Base-by-base conservation (phyloP, 225 moss, liverwort and hornwort species). In the Asterella californica region DNA sequence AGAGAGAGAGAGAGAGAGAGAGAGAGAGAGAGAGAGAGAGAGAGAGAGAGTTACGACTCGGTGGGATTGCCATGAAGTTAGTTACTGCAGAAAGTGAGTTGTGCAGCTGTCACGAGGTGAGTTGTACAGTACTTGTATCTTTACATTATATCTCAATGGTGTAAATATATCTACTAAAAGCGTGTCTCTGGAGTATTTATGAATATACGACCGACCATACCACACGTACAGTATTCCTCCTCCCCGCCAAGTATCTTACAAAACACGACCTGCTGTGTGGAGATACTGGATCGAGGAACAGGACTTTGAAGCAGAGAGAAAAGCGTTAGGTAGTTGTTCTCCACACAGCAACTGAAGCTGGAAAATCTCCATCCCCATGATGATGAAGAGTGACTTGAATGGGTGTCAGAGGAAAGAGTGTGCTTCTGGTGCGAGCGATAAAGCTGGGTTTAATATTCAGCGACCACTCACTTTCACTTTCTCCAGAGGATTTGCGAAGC, bases 351-450 rank as follows among this genome's bases (percentile, higher is more conserved):
- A 30, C 61, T 27, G 25, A 29, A 65, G 22, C 1, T 0, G n/a
- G 48, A 15, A 47, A 22, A 72, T 48, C 9, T 22, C 6, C 15
- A 0, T 42, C 7, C 7, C 45, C 72, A 72, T 72, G 48, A 72
- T 72, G 49, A 29, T 3, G 27, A 29, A 42, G 42, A 42, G 42
- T 42, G 37, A 22, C 72, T 72, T 72, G 48, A 47, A 72, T 49
- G 72, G 2, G 72, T 72, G 72, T 72, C 72, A 72, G 72, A 70
- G 22, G 37, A 70, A 42, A 70, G 69, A 42, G 69, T 38, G 69
- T 45, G 69, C 37, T 42, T 67, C 67, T 70, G 42, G 38, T 70
- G 24, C 69, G 38, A 6, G 69, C 32, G 65, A 15, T 7, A 70
- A 42, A 38, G 34, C 12, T 12, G 3, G 22, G 37, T 37, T 38